Base-by-base conservation (phyloP, 2,329 filamentous ascomycete genomes). In the Ramularia endophylla region DNA sequence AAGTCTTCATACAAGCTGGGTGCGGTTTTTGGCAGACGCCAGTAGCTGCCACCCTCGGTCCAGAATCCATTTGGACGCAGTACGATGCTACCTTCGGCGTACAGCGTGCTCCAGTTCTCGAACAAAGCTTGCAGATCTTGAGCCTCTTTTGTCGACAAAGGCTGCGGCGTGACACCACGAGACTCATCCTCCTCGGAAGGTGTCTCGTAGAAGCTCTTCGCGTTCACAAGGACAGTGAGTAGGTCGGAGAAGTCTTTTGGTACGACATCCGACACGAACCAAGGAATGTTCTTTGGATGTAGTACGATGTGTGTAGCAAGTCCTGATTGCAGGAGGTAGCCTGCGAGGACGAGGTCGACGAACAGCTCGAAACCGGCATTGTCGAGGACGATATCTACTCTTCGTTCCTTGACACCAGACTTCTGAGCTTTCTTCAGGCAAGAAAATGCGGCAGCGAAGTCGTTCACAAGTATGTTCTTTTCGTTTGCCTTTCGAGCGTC, bases 281-380 rank as follows among this genome's bases (percentile, higher is more conserved):
- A 98, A 1, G 92, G 92, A 44, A 98, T 89, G 16, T 81, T 83
- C 69, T 98, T 98, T 38, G 92, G 89, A 58, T 95, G 89, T 8
- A 98, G 75, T 15, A 97, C 81, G 11, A 98, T 75, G 17, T 80
- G 80, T 0, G 89, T 95, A 0, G 92, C 92, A 5, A 98, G 78
- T 0, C 84, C 86, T 0, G 87, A 75, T 0, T 87, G 81, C 5
- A 98, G 74, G 11, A 98, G 74, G 61, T 94, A 98, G 1, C 89
- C 90, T 0, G 87, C 89, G 2, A 98, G 75, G 43, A 97, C 81
- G 8, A 98, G 75, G 60, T 98, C 92, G 51, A 97, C 92, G 60
- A 88, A 98, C 9, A 98, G 77, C 71, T 98, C 92, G 60, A 98
- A 98, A 5, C 92, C 92, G 15, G 92, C 87, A 56, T 98, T 98